Evolutionary conservation across 129 eudicot genomes (phyloP).

Genomic region (Rutidosis leptorrhynchoides): DNA sequence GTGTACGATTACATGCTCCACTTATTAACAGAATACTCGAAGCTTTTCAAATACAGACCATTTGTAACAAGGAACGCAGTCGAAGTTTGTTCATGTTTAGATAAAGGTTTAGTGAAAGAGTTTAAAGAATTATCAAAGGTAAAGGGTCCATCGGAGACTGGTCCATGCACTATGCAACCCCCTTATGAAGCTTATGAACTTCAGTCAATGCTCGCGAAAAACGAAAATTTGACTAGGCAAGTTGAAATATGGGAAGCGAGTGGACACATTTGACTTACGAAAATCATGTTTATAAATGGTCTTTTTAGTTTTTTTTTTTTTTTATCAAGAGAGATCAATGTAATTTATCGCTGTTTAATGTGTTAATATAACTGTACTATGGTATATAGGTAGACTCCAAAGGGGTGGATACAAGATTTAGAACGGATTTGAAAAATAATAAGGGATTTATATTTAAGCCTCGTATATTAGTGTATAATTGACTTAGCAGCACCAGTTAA

Average conservation of each 20-base stretch:
- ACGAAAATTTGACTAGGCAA: constrained; percentile 33
- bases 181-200: constrained; percentile 34
- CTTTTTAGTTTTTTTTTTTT: constrained; percentile 10
- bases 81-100: constrained; percentile 46
- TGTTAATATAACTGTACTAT: constrained; percentile 1
- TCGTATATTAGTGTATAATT: neutral
- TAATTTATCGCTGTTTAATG: constrained; percentile 8
- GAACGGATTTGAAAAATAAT: neutral
- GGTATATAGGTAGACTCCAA: constrained; percentile 12
- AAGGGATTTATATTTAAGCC: neutral
- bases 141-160: constrained; percentile 25
- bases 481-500: neutral
- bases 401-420: neutral
- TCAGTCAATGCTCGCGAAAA: constrained; percentile 22
- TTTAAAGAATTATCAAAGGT: constrained; percentile 40
- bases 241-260: constrained; percentile 43
- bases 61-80: constrained; percentile 38
- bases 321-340: neutral
- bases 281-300: neutral
- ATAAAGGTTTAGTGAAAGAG: constrained; percentile 29
- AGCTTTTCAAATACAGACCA: constrained; percentile 52
- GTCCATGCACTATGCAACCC: constrained; percentile 45
- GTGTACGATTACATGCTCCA: constrained; percentile 63
- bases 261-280: constrained; percentile 13
- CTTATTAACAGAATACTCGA: constrained; percentile 43